Base-by-base conservation (phyloP, 2,329 filamentous ascomycete genomes). In the Pseudohalonectria lignicola region DNA sequence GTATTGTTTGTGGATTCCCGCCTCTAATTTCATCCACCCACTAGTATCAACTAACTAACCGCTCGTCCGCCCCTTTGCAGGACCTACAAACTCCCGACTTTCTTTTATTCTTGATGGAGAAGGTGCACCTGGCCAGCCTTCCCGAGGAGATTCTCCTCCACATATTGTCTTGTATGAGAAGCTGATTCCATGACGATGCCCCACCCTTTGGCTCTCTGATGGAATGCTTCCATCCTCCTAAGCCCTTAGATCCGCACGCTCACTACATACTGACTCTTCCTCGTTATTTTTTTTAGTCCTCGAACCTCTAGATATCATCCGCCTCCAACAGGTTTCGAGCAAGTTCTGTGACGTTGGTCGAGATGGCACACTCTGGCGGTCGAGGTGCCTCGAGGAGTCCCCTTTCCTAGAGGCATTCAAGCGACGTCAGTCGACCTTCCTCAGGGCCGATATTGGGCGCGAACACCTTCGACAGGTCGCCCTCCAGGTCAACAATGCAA, bases 291-390 rank as follows among this genome's bases (percentile, higher is more conserved):
- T n/a, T n/a, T n/a, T 52, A 83, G 78, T 70, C 51, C 71, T 87
- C 44, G 66, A 74, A n/a, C 69, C 77, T 13, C 51, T 54, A 31
- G 74, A 86, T 45, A 69, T 88, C 42, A 74, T 81, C 41, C 68
- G 59, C 39, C 63, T 90, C 25, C 85, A 88, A 58, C 68, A 73
- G 16, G 75, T 86, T 11, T 90, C 77, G 19, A 75, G 67, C 45
- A 69, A 67, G 32, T 74, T 90, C 41, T 69, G 79, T 20, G 58
- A 64, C 21, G 64, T 92, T 31, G 80, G 76, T 29, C 78, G 86
- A 40, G 86, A 94, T 53, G 74, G 82, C 49, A 71, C 67, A 29
- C 64, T 90, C 26, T 95, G 88, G 88, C 81, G 82, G 44, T 61
- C 69, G 3, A 69, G 79, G 52, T 88, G 82, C 55, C 86, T 92